A percentile compares a stretch with the other conserved stretches of the same genome.
phyloP scores from a whole-genome alignment of 345 rosid genomes.

The Hibiscus trionum region DNA sequence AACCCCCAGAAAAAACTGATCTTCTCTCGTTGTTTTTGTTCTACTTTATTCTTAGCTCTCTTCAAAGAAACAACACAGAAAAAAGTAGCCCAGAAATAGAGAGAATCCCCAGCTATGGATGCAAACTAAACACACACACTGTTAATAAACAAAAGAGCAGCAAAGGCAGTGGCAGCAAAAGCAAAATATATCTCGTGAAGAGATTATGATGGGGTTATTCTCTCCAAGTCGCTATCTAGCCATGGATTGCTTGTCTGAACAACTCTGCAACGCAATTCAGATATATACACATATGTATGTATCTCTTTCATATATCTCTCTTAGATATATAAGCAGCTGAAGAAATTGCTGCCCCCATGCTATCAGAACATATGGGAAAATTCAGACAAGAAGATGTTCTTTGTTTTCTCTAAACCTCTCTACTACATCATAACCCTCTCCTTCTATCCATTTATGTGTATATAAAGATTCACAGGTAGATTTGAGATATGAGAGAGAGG shows the following conservation, averaged over 20 bases:
- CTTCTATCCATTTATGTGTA: conserved; percentile 28
- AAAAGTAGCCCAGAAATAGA: conserved; percentile 21
- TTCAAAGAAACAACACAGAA: conserved; percentile 9
- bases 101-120: conserved; percentile 37
- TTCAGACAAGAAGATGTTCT: conserved; percentile 14
- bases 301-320: conserved; percentile 22
- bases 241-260: conserved; percentile 44
- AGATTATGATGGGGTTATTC: conserved; percentile 62
- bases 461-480: conserved; percentile 14
- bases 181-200: conserved; percentile 46
- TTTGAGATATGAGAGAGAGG: not conserved
- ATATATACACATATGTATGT: conserved; percentile 8
- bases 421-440: conserved; percentile 22
- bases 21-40: conserved; percentile 2
- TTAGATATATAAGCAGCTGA: conserved; percentile 2
- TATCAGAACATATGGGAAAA: conserved; percentile 22
- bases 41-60: not conserved
- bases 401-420: conserved; percentile 21
- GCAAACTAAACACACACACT: conserved; percentile 23
- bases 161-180: conserved; percentile 20
- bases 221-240: conserved; percentile 62
- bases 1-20: not conserved
- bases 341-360: conserved; percentile 16
- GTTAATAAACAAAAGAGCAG: conserved; percentile 36
- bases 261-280: conserved; percentile 36